These are phyloP conservation scores for Halophytophthora batemanensis DNA, from an alignment of 352 stramenopile species.

Conservation along the genomic window DNA sequence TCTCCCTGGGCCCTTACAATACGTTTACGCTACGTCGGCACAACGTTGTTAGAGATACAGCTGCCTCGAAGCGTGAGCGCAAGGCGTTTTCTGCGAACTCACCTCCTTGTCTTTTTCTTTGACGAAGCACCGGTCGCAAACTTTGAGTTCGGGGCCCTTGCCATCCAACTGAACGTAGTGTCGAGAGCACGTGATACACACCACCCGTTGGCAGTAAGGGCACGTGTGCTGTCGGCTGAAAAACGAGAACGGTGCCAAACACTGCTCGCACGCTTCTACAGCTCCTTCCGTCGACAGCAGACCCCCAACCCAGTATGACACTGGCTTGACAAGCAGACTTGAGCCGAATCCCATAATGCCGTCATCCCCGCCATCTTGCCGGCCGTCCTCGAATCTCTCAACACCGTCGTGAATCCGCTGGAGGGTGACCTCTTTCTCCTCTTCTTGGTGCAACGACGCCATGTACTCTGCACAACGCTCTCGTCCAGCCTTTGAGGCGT, in stretches of 20 bases:
- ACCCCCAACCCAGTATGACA: constrained; percentile 64
- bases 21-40: constrained; percentile 32
- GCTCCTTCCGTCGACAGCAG: constrained; percentile 42
- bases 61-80: background rate
- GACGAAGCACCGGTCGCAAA: constrained; percentile 76
- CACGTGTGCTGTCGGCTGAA: constrained; percentile 67
- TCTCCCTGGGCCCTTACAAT: constrained; percentile 20
- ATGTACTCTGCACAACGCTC: constrained; percentile 43
- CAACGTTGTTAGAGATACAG: constrained; percentile 8
- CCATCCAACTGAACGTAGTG: constrained; percentile 47
- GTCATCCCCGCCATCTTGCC: constrained; percentile 25
- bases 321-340: constrained; percentile 55
- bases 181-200: constrained; percentile 61
- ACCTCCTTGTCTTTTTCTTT: constrained; percentile 66
- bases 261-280: constrained; percentile 46
- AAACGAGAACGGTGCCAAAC: constrained; percentile 61
- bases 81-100: background rate
- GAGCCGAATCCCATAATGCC: constrained; percentile 45
- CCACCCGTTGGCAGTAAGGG: constrained; percentile 39
- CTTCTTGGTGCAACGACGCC: constrained; percentile 34
- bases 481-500: constrained; percentile 30
- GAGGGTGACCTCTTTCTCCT: constrained; percentile 41
- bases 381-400: background rate
- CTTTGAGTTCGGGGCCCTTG: constrained; percentile 41
- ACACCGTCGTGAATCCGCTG: constrained; percentile 34